Evolutionary conservation across 2,329 filamentous ascomycete genomes (phyloP).

Genomic region (Huntiella bhutanensis): DNA sequence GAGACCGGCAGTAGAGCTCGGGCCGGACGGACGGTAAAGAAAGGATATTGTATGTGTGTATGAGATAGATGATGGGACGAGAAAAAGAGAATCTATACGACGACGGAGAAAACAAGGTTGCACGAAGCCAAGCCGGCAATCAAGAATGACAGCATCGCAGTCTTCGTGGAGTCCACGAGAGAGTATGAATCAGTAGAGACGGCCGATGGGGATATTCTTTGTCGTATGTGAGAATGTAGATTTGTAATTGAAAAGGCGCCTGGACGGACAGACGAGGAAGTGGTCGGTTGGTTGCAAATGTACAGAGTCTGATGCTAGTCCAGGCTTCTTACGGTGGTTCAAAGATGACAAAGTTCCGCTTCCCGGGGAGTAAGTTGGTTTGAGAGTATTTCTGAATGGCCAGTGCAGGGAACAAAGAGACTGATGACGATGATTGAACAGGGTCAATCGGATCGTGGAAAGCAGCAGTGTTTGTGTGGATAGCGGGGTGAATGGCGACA

Average conservation of each 20-base stretch:
- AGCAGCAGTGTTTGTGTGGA: not conserved
- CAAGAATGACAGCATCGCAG: not conserved
- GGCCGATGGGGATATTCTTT: no score
- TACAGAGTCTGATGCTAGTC: not conserved
- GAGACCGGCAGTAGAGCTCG: no score
- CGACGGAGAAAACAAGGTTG: no score
- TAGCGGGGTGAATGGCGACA: not conserved
- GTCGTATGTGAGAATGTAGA: no score
- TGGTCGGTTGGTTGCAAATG: no score
- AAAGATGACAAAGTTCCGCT: not conserved
- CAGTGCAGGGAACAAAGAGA: not conserved
- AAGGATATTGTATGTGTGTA: not conserved
- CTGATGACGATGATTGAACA: not conserved
- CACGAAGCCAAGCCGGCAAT: conserved; percentile 1
- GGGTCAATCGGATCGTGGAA: not conserved
- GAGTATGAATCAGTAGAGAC: no score
- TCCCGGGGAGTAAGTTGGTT: not conserved
- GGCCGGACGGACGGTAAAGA: no score
- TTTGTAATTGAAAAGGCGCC: no score
- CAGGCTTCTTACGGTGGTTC: not conserved
- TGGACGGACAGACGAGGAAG: no score
- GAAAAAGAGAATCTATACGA: not conserved
- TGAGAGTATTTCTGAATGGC: not conserved
- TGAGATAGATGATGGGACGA: conserved; percentile 1
- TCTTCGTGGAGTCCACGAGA: not conserved